phyloP scores from a whole-genome alignment of 1,139 yeast species.

The Kodamaea arcana region DNA sequence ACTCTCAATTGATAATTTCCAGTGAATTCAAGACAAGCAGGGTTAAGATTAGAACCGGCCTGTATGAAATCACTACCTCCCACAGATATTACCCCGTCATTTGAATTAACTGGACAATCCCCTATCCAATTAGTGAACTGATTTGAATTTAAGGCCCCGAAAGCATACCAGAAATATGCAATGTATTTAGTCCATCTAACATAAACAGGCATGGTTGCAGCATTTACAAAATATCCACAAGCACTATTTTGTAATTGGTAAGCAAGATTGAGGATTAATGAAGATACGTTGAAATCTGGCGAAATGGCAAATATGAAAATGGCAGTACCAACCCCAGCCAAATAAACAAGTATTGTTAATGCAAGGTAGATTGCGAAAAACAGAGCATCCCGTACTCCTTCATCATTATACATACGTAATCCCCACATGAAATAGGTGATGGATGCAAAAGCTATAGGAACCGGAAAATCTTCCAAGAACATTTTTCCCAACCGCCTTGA shows the following conservation, averaged over 20 bases:
- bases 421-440: constrained; percentile 82
- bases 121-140: constrained; percentile 62
- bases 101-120: constrained; percentile 43
- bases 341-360: constrained; percentile 51
- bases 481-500: constrained; percentile 67
- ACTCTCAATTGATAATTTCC: constrained; percentile 52
- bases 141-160: constrained; percentile 64
- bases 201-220: constrained; percentile 74
- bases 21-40: constrained; percentile 36
- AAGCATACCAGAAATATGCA: constrained; percentile 74
- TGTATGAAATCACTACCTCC: too few relatives aligned
- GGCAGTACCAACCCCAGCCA: constrained; percentile 55
- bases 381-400: constrained; percentile 22
- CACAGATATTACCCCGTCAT: constrained; percentile 8
- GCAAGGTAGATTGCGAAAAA: constrained; percentile 62
- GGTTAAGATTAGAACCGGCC: constrained; percentile 8
- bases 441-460: constrained; percentile 54
- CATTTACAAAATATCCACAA: constrained; percentile 77
- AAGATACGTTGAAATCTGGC: constrained; percentile 61
- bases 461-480: constrained; percentile 64
- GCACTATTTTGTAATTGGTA: constrained; percentile 75
- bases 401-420: constrained; percentile 32
- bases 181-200: constrained; percentile 80
- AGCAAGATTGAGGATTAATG: constrained; percentile 58
- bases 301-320: constrained; percentile 55